These are phyloP conservation scores for Mycothermus thermophilus DNA, from an alignment of 495 filamentous ascomycete species.

Conservation along the genomic window DNA sequence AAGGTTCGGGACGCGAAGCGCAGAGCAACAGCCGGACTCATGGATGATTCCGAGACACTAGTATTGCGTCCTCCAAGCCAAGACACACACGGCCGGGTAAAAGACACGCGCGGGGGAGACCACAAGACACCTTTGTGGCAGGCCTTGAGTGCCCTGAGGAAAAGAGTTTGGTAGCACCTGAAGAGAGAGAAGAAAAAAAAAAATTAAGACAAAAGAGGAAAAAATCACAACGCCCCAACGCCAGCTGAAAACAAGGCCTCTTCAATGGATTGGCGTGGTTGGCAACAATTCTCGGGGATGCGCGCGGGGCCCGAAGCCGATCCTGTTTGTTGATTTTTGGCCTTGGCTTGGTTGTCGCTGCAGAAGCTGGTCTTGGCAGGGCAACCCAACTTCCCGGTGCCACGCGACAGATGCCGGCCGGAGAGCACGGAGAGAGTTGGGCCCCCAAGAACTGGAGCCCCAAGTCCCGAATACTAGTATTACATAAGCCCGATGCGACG, in stretches of 20 bases:
- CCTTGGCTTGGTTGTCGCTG: neutral
- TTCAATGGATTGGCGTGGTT: too few species aligned
- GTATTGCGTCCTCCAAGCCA: neutral
- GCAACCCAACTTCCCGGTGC: neutral
- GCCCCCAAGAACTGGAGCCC: neutral
- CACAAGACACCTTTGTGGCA: neutral
- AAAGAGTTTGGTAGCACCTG: neutral
- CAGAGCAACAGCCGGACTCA: neutral
- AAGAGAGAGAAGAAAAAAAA: constrained; percentile 1
- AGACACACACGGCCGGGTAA: neutral
- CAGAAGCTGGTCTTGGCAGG: neutral
- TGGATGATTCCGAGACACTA: neutral
- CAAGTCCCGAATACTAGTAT: constrained; percentile 7
- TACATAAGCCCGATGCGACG: too few species aligned
- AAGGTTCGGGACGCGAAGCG: neutral
- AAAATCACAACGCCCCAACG: too few species aligned
- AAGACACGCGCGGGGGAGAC: too few species aligned
- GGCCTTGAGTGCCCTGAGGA: constrained; percentile 6
- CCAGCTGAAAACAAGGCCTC: too few species aligned
- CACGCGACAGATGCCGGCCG: neutral
- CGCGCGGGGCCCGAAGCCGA: too few species aligned
- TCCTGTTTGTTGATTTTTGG: too few species aligned
- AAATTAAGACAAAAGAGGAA: neutral
- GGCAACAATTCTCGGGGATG: too few species aligned
- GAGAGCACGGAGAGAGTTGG: neutral